Conservation (phyloP, 371 early-diverging fungal species). For the Gilbertella persicaria region DNA sequence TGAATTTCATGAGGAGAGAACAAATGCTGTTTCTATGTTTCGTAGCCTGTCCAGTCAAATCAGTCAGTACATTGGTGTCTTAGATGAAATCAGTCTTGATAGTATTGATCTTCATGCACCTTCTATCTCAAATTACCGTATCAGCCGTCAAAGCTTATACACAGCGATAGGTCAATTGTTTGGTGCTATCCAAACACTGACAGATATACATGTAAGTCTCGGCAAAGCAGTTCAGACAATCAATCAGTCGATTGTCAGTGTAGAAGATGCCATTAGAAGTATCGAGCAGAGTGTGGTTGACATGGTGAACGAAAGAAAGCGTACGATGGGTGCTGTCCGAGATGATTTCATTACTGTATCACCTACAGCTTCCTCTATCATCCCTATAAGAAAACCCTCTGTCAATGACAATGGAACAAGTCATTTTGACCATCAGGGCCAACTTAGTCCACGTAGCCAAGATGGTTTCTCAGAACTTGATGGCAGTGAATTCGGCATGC, state of each 20-base stretch:
- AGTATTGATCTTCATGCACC: conserved; percentile 24
- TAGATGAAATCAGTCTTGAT: conserved; percentile 34
- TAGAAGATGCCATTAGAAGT: conserved; percentile 14
- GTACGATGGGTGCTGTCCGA: conserved; percentile 2
- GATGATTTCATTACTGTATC: conserved; percentile 8
- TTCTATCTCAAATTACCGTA: conserved; percentile 43
- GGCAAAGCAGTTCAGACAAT: conserved; percentile 12
- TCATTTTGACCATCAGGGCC: neutral
- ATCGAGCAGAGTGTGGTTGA: conserved; percentile 21
- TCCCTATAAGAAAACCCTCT: neutral
- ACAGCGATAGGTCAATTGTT: conserved; percentile 67
- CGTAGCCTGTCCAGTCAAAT: conserved; percentile 37
- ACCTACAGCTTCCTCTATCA: neutral
- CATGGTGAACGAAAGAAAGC: conserved; percentile 25
- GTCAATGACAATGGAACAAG: neutral
- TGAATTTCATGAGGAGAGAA: conserved; percentile 6
- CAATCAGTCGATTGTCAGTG: conserved; percentile 1
- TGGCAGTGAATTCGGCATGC: neutral
- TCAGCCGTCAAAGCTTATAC: conserved; percentile 61
- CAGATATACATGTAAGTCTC: conserved; percentile 20
- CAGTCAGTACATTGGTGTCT: conserved; percentile 32
- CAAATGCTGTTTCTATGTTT: conserved; percentile 42
- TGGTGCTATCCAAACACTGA: conserved; percentile 57
- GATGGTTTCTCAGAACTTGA: neutral
- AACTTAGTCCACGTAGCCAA: neutral